Percentiles rank a stretch among this genome's conserved stretches.
These are phyloP conservation scores for Centaurea solstitialis DNA, from an alignment of 129 eudicot species.

Conservation along the genomic window DNA sequence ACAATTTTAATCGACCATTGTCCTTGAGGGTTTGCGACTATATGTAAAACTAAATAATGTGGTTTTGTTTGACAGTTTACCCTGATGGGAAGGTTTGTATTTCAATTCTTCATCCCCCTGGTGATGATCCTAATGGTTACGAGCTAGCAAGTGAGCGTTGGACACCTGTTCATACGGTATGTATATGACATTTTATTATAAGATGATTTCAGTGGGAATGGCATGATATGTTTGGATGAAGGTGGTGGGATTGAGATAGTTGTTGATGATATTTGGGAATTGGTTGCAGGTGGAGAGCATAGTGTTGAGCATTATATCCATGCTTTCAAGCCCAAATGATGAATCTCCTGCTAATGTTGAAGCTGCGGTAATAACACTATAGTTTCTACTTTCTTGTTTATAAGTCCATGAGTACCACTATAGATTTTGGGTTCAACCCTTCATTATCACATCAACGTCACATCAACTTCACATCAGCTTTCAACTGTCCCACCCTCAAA, in stretches of 20 bases:
- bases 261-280: neutral
- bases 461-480: too few species aligned
- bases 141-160: conserved; percentile 76
- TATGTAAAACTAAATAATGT: neutral
- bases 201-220: too few species aligned
- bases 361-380: conserved; percentile 51
- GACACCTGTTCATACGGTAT: conserved; percentile 68
- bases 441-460: too few species aligned
- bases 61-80: conserved; percentile 38
- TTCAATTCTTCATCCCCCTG: conserved; percentile 67
- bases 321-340: conserved; percentile 71
- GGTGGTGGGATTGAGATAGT: too few species aligned
- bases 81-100: conserved; percentile 70
- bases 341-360: conserved; percentile 76
- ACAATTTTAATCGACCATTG: neutral
- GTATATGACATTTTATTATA: conserved; percentile 18
- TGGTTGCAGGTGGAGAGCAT: conserved; percentile 58
- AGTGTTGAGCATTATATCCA: conserved; percentile 57
- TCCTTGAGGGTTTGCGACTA: neutral
- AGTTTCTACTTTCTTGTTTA: neutral
- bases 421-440: too few species aligned
- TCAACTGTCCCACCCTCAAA: too few species aligned
- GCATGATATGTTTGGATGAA: too few species aligned
- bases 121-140: conserved; percentile 65
- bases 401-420: too few species aligned